Evolutionary conservation across 345 rosid species (phyloP).

Genomic region (Populus ilicifolia): DNA sequence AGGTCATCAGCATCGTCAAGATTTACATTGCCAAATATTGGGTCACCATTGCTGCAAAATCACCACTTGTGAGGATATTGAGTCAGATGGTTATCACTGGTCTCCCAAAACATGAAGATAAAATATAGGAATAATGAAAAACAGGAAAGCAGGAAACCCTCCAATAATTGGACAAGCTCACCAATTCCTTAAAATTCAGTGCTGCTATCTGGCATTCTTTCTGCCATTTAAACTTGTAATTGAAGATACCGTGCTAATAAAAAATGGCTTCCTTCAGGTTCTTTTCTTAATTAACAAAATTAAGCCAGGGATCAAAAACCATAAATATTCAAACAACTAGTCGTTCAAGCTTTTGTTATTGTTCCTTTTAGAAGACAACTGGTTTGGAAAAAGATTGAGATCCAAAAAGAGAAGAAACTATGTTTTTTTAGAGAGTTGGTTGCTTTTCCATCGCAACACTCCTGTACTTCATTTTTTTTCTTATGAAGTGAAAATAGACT

Average conservation of each 20-base stretch:
- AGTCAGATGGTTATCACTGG: slow-evolving; percentile 51
- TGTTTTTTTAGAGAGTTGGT: not conserved
- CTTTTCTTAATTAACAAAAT: not conserved
- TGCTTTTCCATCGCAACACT: not conserved
- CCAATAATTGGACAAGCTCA: slow-evolving; percentile 2
- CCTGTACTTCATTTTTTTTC: not conserved
- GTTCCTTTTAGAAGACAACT: not conserved
- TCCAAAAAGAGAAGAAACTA: not conserved
- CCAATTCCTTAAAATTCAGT: not conserved
- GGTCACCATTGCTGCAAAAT: slow-evolving; percentile 92
- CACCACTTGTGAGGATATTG: slow-evolving; percentile 84
- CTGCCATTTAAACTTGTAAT: not conserved
- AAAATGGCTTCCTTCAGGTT: not conserved
- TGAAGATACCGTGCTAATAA: not conserved
- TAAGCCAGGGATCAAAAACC: not conserved
- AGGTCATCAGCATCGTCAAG: slow-evolving; percentile 63
- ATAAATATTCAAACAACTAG: not conserved
- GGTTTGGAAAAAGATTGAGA: not conserved
- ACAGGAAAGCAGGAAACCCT: not conserved
- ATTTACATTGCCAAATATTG: slow-evolving; percentile 69
- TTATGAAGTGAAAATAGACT: slow-evolving; percentile 1
- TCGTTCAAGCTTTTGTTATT: not conserved
- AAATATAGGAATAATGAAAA: not conserved
- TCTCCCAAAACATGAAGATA: not conserved
- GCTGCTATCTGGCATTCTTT: not conserved